A percentile compares a stretch with the other conserved stretches of the same genome.
phyloP scores from a whole-genome alignment of 2,329 filamentous ascomycete genomes.

The Nemania bipapillata region DNA sequence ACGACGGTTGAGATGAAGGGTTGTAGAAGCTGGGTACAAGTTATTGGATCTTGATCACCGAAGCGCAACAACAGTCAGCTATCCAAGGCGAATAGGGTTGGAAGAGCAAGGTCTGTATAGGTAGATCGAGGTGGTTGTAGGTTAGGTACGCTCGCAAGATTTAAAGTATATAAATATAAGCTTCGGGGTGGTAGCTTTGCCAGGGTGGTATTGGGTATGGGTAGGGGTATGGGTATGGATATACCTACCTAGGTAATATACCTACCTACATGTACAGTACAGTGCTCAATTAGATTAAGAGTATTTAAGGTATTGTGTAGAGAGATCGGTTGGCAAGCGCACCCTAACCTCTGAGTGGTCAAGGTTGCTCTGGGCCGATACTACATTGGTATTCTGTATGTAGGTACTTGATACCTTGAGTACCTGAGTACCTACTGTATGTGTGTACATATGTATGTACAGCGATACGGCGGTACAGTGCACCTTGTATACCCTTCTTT shows the following conservation, averaged over 20 bases:
- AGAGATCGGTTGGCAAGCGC: conserved; percentile 4
- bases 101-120: too few relatives aligned
- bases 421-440: not conserved
- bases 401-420: too few relatives aligned
- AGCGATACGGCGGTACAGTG: not conserved
- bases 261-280: too few relatives aligned
- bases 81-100: too few relatives aligned
- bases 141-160: conserved; percentile 23
- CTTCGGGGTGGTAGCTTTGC: conserved; percentile 15
- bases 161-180: conserved; percentile 23
- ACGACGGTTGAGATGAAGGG: too few relatives aligned
- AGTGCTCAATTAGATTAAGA: too few relatives aligned
- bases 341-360: not conserved
- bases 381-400: too few relatives aligned
- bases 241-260: not conserved
- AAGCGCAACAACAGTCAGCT: too few relatives aligned
- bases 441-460: not conserved
- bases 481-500: not conserved
- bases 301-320: too few relatives aligned
- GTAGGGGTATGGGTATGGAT: not conserved
- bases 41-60: too few relatives aligned
- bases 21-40: too few relatives aligned
- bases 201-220: conserved; percentile 9
- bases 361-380: conserved; percentile 5
- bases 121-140: too few relatives aligned